phyloP scores from a whole-genome alignment of 2,329 filamentous ascomycete species.

The Aspergillus uvarum region DNA sequence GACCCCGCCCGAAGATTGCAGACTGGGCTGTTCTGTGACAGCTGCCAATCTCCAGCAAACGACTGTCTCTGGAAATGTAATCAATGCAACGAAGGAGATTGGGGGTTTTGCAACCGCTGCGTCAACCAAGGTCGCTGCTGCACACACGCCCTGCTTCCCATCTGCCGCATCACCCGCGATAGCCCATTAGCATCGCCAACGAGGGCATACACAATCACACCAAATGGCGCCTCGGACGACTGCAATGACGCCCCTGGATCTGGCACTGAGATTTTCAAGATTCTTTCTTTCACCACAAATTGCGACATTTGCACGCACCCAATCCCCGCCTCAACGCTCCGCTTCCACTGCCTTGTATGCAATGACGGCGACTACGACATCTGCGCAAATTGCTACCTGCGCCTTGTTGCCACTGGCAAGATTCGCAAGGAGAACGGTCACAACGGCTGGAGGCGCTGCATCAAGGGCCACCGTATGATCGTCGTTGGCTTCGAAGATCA shows the following conservation, averaged over 20 bases:
- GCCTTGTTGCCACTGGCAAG: conserved; percentile 61
- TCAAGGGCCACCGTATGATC: conserved; percentile 79
- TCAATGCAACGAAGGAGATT: conserved; percentile 84
- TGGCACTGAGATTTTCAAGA: conserved; percentile 57
- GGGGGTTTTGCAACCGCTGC: conserved; percentile 89
- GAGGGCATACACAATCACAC: conserved; percentile 9
- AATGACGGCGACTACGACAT: conserved; percentile 83
- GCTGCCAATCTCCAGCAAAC: conserved; percentile 71
- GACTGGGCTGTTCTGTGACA: conserved; percentile 79
- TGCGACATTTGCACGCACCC: conserved; percentile 76
- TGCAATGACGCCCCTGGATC: conserved; percentile 15
- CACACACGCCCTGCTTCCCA: conserved; percentile 75
- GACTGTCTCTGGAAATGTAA: conserved; percentile 89
- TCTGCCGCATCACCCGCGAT: conserved; percentile 59
- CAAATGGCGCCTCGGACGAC: not conserved
- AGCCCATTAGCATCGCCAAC: conserved; percentile 27
- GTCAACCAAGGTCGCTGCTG: conserved; percentile 81
- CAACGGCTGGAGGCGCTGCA: conserved; percentile 79
- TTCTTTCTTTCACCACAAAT: conserved; percentile 68
- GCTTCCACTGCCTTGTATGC: conserved; percentile 80
- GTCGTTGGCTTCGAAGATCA: conserved; percentile 72
- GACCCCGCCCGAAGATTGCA: conserved; percentile 69
- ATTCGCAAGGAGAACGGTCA: conserved; percentile 75
- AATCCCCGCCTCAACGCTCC: conserved; percentile 67
- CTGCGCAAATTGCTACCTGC: conserved; percentile 74